Base-by-base conservation (phyloP, 768 basidiomycete species). In the Phlebiopsis flavidoalba region DNA sequence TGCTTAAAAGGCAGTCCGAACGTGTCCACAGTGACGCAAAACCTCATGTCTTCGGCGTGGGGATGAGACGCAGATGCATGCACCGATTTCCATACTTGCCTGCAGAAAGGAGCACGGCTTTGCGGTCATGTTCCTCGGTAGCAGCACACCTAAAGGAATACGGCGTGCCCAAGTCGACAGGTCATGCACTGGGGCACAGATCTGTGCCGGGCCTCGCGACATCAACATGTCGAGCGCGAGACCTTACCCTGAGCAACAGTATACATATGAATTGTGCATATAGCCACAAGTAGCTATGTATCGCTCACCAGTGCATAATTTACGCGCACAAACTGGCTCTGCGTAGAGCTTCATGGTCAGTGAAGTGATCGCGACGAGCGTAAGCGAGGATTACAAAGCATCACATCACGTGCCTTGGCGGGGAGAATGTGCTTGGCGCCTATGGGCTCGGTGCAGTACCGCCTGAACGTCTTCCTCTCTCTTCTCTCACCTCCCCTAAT, bases 391-490 rank as follows among this genome's bases (percentile, higher is more conserved):
- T 49, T 15, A 49, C 48, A 49, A 49, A 49, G 48, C 48, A 19
- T 43, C 19, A 49, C 19, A 21, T 12, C 48, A 49, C 48, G 48
- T 49, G 48, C 48, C 2, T 11, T 46, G 45, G 45, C 15, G 45
- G 19, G 24, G 19, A 26, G 11, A 17, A 43, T 43, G 40, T 19
- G 6, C 37, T 55, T 21, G 19, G 24, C 36, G 54, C 54, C 24
- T n/a, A 53, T 31, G 40, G n/a, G 12, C 40, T 17, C 40, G 11
- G 40, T 17, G 40, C 11, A 43, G 12, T 43, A 43, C 40, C 40
- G 40, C 40, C n/a, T 43, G 40, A 43, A 43, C 40, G 40, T 43
- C 40, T 43, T 60, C 51, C 59, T 53, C 59, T 57, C 59, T 22
- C 47, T 50, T 43, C 49, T 53, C 24, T 31, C 26, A 49, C 49